Evolutionary conservation across 306 rosid species (phyloP), one percentile per base, ranked within the genome.

Genomic region (Canavalia gladiata): DNA sequence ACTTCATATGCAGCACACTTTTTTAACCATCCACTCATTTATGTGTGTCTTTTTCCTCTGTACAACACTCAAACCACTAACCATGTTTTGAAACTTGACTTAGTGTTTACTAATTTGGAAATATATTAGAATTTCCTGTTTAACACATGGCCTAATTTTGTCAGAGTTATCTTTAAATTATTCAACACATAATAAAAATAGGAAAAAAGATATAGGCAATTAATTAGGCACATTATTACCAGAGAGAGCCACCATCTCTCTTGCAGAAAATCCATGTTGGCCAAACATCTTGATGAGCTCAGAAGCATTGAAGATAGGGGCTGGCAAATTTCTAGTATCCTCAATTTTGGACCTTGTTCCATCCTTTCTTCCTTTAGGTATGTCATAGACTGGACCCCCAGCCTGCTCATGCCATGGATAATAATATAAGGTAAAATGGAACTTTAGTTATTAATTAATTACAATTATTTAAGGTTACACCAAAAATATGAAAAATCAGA

Each of bases 181-280:
- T 13, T 68, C 18, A 31, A 13, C 56, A 9, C 49, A 35, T 29
- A 6, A 6, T 11, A 56, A 41, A 73, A 56, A 11, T 50, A 35
- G 29, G 2, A 55, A n/a, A 70, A 60, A 18, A 18, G 25, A 18
- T 18, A 18, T 18, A 18, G 25, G 25, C 25, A 18, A 18, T 18
- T 18, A 18, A 18, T 18, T 18, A 18, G 52, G 42, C 49, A 6
- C 33, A 5, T 43, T 74, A 5, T 75, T 87, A 93, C 97, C 98
- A 1, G 97, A 94, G 35, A 94, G 89, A 63, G 97, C 97, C 47
- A 94, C 97, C 94, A 89, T 83, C 65, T 94, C 91, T 50, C 73
- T 90, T 50, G 84, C 81, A 39, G 83, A 87, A 64, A 92, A 89
- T 2, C 98, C 98, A 77, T 80, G 97, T 58, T 84, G 86, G 2